These are phyloP conservation scores for Saccharomycopsis sp. DNA, from an alignment of 805 yeast species.

Conservation along the genomic window DNA sequence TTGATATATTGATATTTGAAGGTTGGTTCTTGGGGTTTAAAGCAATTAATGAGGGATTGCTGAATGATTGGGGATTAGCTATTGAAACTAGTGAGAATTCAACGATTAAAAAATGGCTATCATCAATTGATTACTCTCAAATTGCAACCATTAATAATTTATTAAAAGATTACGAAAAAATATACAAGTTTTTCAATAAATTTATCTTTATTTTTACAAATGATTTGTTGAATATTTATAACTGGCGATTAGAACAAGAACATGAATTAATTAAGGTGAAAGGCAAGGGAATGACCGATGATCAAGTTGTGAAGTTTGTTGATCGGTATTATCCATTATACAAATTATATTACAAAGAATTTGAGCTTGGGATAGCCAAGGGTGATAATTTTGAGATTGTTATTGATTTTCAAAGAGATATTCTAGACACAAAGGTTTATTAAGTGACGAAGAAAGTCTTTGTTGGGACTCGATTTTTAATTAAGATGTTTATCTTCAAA, in stretches of 20 bases:
- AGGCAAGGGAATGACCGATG: constrained; percentile 78
- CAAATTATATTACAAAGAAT: constrained; percentile 46
- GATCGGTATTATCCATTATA: constrained; percentile 84
- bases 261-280: constrained; percentile 38
- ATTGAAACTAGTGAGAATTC: constrained; percentile 10
- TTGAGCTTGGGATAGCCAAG: constrained; percentile 22
- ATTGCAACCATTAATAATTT: constrained; percentile 38
- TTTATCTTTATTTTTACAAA: constrained; percentile 56
- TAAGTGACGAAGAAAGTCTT: neutral
- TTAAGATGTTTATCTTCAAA: constrained; percentile 6
- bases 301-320: constrained; percentile 56
- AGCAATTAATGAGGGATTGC: constrained; percentile 28
- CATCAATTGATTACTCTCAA: constrained; percentile 23
- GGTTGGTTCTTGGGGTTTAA: constrained; percentile 91
- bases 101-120: constrained; percentile 20
- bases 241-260: constrained; percentile 74
- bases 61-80: constrained; percentile 16
- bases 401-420: constrained; percentile 11
- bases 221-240: constrained; percentile 50
- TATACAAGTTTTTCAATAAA: constrained; percentile 50
- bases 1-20: constrained; percentile 68
- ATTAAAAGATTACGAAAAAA: constrained; percentile 37
- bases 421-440: neutral
- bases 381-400: constrained; percentile 12
- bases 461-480: constrained; percentile 7